Percentiles rank a stretch among this genome's conserved stretches.
phyloP scores from a whole-genome alignment of 2,329 filamentous ascomycete species.

The Ilyonectria mors-panacis region DNA sequence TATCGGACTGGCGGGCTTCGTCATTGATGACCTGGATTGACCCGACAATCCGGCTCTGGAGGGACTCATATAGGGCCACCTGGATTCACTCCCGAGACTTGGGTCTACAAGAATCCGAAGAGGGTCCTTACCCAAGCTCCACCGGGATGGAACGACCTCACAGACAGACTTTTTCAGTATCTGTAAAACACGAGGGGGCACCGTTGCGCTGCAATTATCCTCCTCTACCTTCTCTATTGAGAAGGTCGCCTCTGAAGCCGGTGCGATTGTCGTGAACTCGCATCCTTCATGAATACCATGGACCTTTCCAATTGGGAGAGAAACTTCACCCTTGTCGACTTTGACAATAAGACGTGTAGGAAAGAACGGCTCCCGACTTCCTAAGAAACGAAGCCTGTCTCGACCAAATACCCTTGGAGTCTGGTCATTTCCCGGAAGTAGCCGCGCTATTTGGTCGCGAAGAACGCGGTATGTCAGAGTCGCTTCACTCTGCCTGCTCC shows the following conservation, averaged over 20 bases:
- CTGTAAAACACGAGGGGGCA: too few species aligned
- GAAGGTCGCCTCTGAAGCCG: neutral
- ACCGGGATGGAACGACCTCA: too few species aligned
- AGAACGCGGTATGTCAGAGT: neutral
- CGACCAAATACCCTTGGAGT: neutral
- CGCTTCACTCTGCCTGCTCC: neutral
- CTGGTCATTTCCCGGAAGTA: neutral
- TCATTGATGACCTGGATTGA: too few species aligned
- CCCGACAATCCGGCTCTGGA: neutral
- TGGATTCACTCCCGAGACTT: too few species aligned
- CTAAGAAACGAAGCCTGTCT: neutral
- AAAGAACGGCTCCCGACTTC: neutral
- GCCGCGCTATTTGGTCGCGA: neutral
- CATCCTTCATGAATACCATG: neutral
- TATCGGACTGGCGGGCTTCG: too few species aligned
- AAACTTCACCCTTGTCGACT: neutral
- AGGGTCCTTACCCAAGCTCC: too few species aligned
- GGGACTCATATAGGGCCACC: too few species aligned
- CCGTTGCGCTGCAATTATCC: too few species aligned
- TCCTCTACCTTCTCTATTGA: neutral
- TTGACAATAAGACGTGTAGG: neutral
- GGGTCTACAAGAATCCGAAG: too few species aligned
- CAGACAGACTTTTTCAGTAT: too few species aligned
- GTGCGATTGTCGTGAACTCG: neutral
- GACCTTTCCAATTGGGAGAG: neutral